A percentile compares a stretch with the other conserved stretches of the same genome.
These are phyloP conservation scores for Oenanthe javanica DNA, from an alignment of 140 eudicot genomes.

Conservation along the genomic window DNA sequence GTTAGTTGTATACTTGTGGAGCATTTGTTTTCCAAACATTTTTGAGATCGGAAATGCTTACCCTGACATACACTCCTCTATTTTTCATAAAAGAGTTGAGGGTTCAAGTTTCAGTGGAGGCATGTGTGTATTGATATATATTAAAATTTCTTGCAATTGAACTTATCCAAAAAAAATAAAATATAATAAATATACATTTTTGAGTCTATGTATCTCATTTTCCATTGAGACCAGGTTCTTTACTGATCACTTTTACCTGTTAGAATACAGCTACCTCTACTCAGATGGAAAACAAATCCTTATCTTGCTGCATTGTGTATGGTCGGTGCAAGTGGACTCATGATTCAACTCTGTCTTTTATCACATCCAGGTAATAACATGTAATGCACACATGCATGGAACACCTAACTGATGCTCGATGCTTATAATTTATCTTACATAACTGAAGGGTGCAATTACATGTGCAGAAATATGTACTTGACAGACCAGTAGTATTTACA, in stretches of 20 bases:
- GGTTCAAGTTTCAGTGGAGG: no score
- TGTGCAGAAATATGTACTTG: conserved; percentile 30
- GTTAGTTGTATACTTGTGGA: no score
- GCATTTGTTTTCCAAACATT: no score
- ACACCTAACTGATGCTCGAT: neutral
- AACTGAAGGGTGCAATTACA: neutral
- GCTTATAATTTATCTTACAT: neutral
- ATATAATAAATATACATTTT: no score
- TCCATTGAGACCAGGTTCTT: neutral
- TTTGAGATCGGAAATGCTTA: no score
- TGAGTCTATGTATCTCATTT: no score
- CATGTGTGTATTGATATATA: no score
- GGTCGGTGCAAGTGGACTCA: conserved; percentile 23
- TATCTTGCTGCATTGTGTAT: conserved; percentile 30
- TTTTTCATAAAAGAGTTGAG: no score
- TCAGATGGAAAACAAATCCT: conserved; percentile 31
- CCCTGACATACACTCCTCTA: no score
- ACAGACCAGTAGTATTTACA: conserved; percentile 18
- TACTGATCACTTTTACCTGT: neutral
- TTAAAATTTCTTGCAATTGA: no score
- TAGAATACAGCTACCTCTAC: conserved; percentile 20
- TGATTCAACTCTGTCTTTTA: conserved; percentile 25
- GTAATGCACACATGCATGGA: neutral
- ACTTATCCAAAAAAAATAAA: no score
- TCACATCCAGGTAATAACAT: conserved; percentile 25